phyloP scores from a whole-genome alignment of 2,329 filamentous ascomycete genomes.

The Monosporascus sp. region DNA sequence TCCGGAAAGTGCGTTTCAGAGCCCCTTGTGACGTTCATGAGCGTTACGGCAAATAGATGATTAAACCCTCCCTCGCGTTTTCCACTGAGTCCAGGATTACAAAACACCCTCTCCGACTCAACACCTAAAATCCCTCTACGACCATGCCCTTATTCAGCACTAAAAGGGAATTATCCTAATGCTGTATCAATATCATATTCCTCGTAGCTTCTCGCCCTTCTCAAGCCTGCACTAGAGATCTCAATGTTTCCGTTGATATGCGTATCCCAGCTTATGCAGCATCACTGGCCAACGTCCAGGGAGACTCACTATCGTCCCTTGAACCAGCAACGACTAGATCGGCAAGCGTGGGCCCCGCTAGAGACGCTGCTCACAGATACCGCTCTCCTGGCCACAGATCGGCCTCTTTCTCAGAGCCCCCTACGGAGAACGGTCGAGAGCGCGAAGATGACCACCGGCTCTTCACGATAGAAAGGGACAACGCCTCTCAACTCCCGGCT shows the following conservation, averaged over 20 bases:
- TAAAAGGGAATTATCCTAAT: conserved; percentile 17
- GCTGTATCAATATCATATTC: conserved; percentile 9
- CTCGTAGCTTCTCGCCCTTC: conserved; percentile 5
- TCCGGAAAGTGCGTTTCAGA: too few species aligned
- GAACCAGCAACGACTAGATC: neutral
- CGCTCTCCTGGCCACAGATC: conserved; percentile 8
- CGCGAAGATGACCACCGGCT: conserved; percentile 12
- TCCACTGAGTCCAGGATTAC: neutral
- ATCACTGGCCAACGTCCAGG: conserved; percentile 3
- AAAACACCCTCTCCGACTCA: neutral
- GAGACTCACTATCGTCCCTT: conserved; percentile 1
- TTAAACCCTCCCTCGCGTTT: neutral
- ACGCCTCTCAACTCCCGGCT: conserved; percentile 7
- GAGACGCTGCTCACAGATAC: conserved; percentile 11
- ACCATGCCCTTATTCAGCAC: conserved; percentile 14
- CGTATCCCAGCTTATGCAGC: conserved; percentile 11
- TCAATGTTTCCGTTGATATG: conserved; percentile 15
- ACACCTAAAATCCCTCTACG: conserved; percentile 3
- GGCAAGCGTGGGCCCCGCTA: neutral
- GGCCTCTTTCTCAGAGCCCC: conserved; percentile 2
- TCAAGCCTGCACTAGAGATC: conserved; percentile 6
- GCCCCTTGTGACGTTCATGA: too few species aligned
- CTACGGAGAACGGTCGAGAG: conserved; percentile 14
- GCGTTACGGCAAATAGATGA: neutral
- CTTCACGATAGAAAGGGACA: conserved; percentile 2